These are phyloP conservation scores for Fusarium lateritium DNA, from an alignment of 2,329 filamentous ascomycete genomes.

Conservation along the genomic window DNA sequence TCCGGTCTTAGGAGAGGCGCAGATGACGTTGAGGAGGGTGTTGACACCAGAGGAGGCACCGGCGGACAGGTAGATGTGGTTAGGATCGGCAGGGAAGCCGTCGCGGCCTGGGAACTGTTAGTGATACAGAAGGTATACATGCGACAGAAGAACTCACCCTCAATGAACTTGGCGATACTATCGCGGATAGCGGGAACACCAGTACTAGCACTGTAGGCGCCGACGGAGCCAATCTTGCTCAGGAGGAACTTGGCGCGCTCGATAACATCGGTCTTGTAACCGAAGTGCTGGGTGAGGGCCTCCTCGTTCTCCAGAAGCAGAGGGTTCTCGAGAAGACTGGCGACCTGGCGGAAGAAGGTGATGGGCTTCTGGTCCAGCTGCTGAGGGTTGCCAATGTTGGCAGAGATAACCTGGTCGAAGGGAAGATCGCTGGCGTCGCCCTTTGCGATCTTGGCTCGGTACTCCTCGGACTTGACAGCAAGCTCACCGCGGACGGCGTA, in stretches of 20 bases:
- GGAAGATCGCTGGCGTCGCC: constrained; percentile 73
- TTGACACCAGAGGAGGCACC: constrained; percentile 96
- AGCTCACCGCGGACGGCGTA: constrained; percentile 98
- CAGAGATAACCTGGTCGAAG: constrained; percentile 92
- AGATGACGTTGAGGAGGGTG: constrained; percentile 92
- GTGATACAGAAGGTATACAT: not conserved
- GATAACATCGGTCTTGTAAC: constrained; percentile 92
- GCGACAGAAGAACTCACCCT: constrained; percentile 69
- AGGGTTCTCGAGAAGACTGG: constrained; percentile 94
- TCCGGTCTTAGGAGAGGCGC: constrained; percentile 81
- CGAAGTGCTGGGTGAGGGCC: constrained; percentile 80
- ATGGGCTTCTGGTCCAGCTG: constrained; percentile 99
- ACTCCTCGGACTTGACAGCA: constrained; percentile 92
- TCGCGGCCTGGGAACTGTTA: constrained; percentile 74
- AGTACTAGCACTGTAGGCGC: constrained; percentile 95
- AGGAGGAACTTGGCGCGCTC: constrained; percentile 86
- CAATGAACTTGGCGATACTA: constrained; percentile 93
- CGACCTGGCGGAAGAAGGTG: constrained; percentile 98
- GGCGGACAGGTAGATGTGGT: constrained; percentile 89
- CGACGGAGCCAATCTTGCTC: constrained; percentile 88
- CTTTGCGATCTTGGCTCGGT: constrained; percentile 79
- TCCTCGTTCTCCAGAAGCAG: constrained; percentile 85
- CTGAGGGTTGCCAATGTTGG: constrained; percentile 99
- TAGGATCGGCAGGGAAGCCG: constrained; percentile 85
- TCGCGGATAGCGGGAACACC: constrained; percentile 89